A percentile compares a stretch with the other conserved stretches of the same genome.
Evolutionary conservation across 2,329 filamentous ascomycete genomes (phyloP).

Genomic region (Penicillium crustosum): DNA sequence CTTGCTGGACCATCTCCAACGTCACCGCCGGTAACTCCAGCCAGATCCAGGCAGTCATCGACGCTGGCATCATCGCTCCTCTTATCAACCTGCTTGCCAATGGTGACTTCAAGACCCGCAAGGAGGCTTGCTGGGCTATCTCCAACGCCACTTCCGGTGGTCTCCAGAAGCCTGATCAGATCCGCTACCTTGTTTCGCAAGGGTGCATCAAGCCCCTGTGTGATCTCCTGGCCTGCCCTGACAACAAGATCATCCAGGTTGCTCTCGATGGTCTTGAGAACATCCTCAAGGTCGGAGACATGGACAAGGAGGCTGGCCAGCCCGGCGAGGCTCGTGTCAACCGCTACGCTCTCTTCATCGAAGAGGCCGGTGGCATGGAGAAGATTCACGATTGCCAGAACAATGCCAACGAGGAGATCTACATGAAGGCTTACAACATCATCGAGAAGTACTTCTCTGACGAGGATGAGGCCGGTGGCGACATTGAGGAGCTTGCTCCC

Average conservation of each 20-base stretch:
- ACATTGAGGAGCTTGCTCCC: conserved; percentile 78
- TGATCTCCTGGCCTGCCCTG: conserved; percentile 90
- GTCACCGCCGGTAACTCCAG: conserved; percentile 97
- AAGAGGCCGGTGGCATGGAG: conserved; percentile 98
- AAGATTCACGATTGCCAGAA: conserved; percentile 99
- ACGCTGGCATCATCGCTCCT: conserved; percentile 94
- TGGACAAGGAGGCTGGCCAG: conserved; percentile 85
- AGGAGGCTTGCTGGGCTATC: conserved; percentile 99
- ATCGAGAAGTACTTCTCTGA: conserved; percentile 99
- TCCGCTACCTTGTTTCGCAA: conserved; percentile 87
- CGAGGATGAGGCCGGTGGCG: conserved; percentile 77
- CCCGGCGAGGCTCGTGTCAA: conserved; percentile 63
- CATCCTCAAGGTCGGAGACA: conserved; percentile 97
- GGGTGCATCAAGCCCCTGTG: conserved; percentile 98
- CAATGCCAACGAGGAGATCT: conserved; percentile 99
- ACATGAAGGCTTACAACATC: conserved; percentile 99
- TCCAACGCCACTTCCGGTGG: conserved; percentile 97
- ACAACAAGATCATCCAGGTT: conserved; percentile 99
- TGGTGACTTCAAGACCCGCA: conserved; percentile 97
- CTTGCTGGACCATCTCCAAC: conserved; percentile 99
- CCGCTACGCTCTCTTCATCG: conserved; percentile 95
- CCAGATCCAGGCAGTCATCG: conserved; percentile 95
- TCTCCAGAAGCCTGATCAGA: conserved; percentile 98
- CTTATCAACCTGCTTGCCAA: conserved; percentile 95
- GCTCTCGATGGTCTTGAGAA: conserved; percentile 97